Evolutionary conservation across 352 stramenopile species (phyloP).

Genomic region (Aphanomyces invadans): DNA sequence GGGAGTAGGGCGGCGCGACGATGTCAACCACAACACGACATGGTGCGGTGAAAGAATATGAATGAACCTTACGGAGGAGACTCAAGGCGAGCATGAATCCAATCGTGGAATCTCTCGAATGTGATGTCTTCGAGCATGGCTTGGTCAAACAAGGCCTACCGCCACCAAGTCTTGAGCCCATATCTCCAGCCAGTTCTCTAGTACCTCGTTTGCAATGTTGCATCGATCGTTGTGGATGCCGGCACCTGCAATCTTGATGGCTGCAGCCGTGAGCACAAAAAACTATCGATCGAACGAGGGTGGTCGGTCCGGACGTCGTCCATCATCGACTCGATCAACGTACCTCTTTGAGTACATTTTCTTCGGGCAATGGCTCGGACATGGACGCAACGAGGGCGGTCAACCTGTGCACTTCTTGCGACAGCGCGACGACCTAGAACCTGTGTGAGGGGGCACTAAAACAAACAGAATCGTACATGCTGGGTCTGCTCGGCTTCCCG

Average conservation of each 20-base stretch:
- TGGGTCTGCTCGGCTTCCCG: not conserved
- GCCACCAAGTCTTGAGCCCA: not conserved
- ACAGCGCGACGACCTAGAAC: conserved; percentile 12
- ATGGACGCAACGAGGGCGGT: conserved; percentile 7
- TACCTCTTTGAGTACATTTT: conserved; percentile 25
- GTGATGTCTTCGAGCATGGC: conserved; percentile 41
- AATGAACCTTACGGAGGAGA: not conserved
- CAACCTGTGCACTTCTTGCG: conserved; percentile 2
- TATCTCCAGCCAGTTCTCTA: not conserved
- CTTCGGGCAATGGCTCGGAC: conserved; percentile 2
- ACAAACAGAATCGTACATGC: not conserved
- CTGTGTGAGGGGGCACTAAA: not conserved
- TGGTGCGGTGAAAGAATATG: too few relatives aligned
- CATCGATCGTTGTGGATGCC: conserved; percentile 46
- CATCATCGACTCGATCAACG: too few relatives aligned
- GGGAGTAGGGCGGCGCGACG: too few relatives aligned
- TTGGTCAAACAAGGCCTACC: conserved; percentile 40
- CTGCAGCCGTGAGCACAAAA: conserved; percentile 49
- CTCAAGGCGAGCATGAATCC: conserved; percentile 40
- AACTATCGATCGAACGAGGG: conserved; percentile 32
- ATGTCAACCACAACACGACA: too few relatives aligned
- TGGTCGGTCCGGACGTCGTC: too few relatives aligned
- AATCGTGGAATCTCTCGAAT: conserved; percentile 49
- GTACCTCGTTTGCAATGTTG: conserved; percentile 51
- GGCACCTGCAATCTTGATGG: conserved; percentile 45